Evolutionary conservation across 768 basidiomycete species (phyloP), one percentile per base, ranked within the genome.

Genomic region (Collybia mongolica): DNA sequence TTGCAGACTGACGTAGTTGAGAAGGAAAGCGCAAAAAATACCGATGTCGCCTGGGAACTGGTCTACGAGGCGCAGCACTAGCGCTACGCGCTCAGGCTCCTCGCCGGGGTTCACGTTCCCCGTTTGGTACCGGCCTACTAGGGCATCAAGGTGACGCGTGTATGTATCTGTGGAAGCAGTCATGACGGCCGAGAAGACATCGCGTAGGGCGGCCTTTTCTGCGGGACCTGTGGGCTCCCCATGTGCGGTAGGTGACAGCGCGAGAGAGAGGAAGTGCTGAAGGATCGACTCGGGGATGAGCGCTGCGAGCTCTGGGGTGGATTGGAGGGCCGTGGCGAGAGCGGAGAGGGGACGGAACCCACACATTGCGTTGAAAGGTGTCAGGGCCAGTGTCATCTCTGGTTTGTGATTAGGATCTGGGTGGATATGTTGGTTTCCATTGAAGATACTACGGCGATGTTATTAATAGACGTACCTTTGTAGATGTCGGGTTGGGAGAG

Each of bases 331-430:
- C 15, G 72, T 65, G 15, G 85, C 83, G 64, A 99, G 90, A 42
- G 79, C 69, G 1, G 74, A 61, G 1, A 93, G 80, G 4, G 96
- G 96, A 15, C 88, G 81, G 73, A 98, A 99, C 38, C 96, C 96
- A 64, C 95, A 96, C 61, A 98, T 74, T 1, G 90, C 97, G 35
- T 74, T 74, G 75, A 98, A 98, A 12, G 86, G 82, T 0, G 95
- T 95, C 52, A 99, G 69, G 0, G 97, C 97, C 32, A 99, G 78
- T n/a, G 95, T 93, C 92, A 99, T 96, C 66, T 99, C 97, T 2
- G 97, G 97, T 69, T 99, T 99, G 61, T 99, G 97, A 64, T 98
- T 98, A 5, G 84, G 81, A 66, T 99, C 97, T 91, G 54, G 35
- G 11, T 5, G 11, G 17, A 22, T 26, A 26, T 26, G 7, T 26